Conservation (phyloP, 106 monocot species). For the Dioscorea alata region DNA sequence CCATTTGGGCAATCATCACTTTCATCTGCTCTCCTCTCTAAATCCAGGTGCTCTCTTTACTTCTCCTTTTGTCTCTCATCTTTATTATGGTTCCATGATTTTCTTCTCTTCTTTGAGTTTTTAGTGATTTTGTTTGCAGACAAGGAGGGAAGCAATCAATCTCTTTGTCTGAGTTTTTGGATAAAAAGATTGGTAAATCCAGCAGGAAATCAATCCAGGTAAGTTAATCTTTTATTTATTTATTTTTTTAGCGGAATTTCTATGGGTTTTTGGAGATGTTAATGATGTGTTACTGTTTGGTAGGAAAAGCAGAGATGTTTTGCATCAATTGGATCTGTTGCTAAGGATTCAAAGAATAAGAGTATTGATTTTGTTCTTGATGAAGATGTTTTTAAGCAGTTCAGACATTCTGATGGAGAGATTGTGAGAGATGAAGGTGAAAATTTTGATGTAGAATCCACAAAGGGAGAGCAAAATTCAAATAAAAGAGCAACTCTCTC, state of each 20-base stretch:
- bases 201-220: constrained; percentile 32
- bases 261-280: too few relatives aligned
- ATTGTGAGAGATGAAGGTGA: neutral
- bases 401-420: constrained; percentile 19
- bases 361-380: constrained; percentile 11
- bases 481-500: constrained; percentile 37
- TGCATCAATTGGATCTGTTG: constrained; percentile 29
- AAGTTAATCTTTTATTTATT: neutral
- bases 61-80: neutral
- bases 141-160: constrained; percentile 31
- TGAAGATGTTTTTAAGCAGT: constrained; percentile 34
- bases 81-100: neutral
- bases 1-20: constrained; percentile 54
- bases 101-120: neutral
- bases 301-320: constrained; percentile 56
- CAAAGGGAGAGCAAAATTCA: constrained; percentile 4
- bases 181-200: constrained; percentile 41
- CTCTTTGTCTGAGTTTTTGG: constrained; percentile 44
- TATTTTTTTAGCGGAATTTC: neutral
- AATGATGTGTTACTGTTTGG: too few relatives aligned
- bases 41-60: constrained; percentile 22
- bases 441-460: neutral
- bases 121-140: neutral
- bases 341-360: constrained; percentile 3
- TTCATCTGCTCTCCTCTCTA: constrained; percentile 24